A percentile compares a stretch with the other conserved stretches of the same genome.
Evolutionary conservation across 352 stramenopile species (phyloP).

Genomic region (Phytopythium delawarense): DNA sequence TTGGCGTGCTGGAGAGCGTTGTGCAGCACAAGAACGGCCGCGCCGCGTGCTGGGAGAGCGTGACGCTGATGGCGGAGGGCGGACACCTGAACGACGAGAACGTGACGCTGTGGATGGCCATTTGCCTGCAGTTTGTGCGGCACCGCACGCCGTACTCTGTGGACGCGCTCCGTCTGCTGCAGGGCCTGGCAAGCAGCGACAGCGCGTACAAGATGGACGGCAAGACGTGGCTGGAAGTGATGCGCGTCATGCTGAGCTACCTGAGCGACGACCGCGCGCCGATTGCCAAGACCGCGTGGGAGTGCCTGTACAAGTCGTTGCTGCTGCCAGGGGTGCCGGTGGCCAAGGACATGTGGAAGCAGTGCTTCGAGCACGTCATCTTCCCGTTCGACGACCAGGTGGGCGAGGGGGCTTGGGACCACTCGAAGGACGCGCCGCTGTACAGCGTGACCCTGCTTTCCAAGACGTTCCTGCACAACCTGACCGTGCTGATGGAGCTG

Average conservation of each 20-base stretch:
- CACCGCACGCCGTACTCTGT: slow-evolving; percentile 74
- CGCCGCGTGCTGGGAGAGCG: slow-evolving; percentile 71
- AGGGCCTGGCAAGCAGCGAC: slow-evolving; percentile 69
- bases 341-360: slow-evolving; percentile 69
- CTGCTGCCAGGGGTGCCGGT: slow-evolving; percentile 66
- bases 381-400: slow-evolving; percentile 86
- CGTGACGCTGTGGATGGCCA: slow-evolving; percentile 78
- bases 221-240: slow-evolving; percentile 75
- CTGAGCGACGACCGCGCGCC: slow-evolving; percentile 71
- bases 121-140: slow-evolving; percentile 73
- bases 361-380: slow-evolving; percentile 85
- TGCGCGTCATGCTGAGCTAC: slow-evolving; percentile 85
- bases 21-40: slow-evolving; percentile 77
- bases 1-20: slow-evolving; percentile 72
- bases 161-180: slow-evolving; percentile 69
- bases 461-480: slow-evolving; percentile 86
- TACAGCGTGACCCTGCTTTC: slow-evolving; percentile 83
- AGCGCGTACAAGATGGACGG: slow-evolving; percentile 73
- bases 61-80: slow-evolving; percentile 64
- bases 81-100: slow-evolving; percentile 75
- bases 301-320: slow-evolving; percentile 80
- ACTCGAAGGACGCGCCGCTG: slow-evolving; percentile 60
- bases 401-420: slow-evolving; percentile 43
- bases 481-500: slow-evolving; percentile 67
- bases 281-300: slow-evolving; percentile 80